Percentiles rank a stretch among this genome's conserved stretches.
Evolutionary conservation across 2,329 filamentous ascomycete genomes (phyloP).

Genomic region (Verticillium klebahnii): DNA sequence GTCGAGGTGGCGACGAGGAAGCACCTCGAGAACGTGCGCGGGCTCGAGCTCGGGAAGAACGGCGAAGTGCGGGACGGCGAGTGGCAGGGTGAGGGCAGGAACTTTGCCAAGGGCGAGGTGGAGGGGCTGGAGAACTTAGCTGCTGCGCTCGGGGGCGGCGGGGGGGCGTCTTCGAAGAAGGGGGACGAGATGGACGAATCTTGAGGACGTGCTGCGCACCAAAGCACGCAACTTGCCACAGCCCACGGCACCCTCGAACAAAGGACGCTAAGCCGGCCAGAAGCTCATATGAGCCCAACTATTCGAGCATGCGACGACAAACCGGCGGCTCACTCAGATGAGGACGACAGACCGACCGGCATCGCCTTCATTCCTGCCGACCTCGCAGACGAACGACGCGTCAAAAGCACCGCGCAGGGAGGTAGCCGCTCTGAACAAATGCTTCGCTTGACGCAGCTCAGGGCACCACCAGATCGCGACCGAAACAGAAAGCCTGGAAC

Average conservation of each 20-base stretch:
- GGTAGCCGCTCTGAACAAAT: too few relatives aligned
- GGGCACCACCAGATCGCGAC: too few relatives aligned
- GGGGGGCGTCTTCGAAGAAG: background rate
- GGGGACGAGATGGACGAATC: constrained; percentile 25
- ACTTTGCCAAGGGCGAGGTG: constrained; percentile 47
- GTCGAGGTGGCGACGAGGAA: constrained; percentile 74
- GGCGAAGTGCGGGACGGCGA: constrained; percentile 63
- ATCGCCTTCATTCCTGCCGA: too few relatives aligned
- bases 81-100: constrained; percentile 53
- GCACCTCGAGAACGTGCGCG: constrained; percentile 67
- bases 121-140: constrained; percentile 44
- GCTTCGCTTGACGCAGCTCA: too few relatives aligned
- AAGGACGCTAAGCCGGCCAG: too few relatives aligned
- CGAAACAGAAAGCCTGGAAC: too few relatives aligned
- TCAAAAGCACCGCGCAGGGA: too few relatives aligned
- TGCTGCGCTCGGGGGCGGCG: background rate
- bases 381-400: too few relatives aligned
- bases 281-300: too few relatives aligned
- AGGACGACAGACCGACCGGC: too few relatives aligned
- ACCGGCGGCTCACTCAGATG: too few relatives aligned
- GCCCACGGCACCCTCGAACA: background rate
- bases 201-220: constrained; percentile 1
- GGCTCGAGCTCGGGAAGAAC: constrained; percentile 58
- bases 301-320: too few relatives aligned
- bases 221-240: background rate